Percentiles rank a stretch among this genome's conserved stretches.
phyloP scores from a whole-genome alignment of 2,329 filamentous ascomycete genomes.

The Cladobotryum mycophilum region DNA sequence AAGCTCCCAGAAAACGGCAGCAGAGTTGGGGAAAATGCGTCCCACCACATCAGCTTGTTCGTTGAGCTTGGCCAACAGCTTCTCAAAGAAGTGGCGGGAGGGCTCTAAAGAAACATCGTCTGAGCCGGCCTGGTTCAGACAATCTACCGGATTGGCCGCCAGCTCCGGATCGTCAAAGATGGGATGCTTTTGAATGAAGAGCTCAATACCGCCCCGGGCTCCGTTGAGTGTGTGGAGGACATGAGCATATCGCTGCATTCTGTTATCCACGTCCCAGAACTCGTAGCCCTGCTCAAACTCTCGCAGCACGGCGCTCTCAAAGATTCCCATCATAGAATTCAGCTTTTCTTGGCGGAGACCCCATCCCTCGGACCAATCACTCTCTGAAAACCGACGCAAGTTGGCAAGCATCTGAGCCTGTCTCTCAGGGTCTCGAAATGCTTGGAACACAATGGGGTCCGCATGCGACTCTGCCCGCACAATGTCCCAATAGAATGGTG shows the following conservation, averaged over 20 bases:
- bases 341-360: slow-evolving; percentile 65
- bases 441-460: slow-evolving; percentile 78
- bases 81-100: slow-evolving; percentile 74
- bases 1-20: slow-evolving; percentile 68
- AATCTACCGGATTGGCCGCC: slow-evolving; percentile 67
- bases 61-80: slow-evolving; percentile 67
- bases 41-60: slow-evolving; percentile 77
- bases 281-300: slow-evolving; percentile 95
- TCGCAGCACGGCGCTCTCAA: slow-evolving; percentile 81
- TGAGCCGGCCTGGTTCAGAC: slow-evolving; percentile 60
- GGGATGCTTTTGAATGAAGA: slow-evolving; percentile 85
- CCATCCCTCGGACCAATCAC: slow-evolving; percentile 75
- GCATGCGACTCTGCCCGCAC: slow-evolving; percentile 64
- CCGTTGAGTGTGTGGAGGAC: slow-evolving; percentile 80
- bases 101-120: slow-evolving; percentile 73
- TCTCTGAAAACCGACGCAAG: slow-evolving; percentile 68
- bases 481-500: slow-evolving; percentile 83
- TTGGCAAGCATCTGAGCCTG: slow-evolving; percentile 88
- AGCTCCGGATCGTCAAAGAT: slow-evolving; percentile 69
- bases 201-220: slow-evolving; percentile 68
- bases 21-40: slow-evolving; percentile 68
- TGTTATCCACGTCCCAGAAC: slow-evolving; percentile 77
- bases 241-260: slow-evolving; percentile 83
- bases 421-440: slow-evolving; percentile 79
- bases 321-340: slow-evolving; percentile 67